Conservation (phyloP, 2,329 filamentous ascomycete species). For the Colletotrichum lindemuthianum region DNA sequence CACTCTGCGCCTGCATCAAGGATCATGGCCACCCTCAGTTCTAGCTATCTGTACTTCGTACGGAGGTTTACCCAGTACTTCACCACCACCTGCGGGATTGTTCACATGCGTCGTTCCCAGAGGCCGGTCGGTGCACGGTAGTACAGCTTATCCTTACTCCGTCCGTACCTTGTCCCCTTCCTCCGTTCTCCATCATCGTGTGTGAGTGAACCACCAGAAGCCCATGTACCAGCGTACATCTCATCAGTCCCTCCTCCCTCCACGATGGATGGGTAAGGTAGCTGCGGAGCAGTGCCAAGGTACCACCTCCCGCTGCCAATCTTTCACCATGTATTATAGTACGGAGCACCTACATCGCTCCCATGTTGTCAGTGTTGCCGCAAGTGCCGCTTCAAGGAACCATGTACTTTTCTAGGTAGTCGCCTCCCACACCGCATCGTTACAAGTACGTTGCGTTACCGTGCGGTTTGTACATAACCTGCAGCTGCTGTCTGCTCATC, state of each 20-base stretch:
- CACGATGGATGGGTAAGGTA: slow-evolving; percentile 10
- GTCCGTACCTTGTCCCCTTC: slow-evolving; percentile 5
- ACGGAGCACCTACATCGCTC: too few species aligned
- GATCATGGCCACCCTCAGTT: slow-evolving; percentile 7
- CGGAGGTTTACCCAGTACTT: too few species aligned
- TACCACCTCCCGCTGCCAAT: slow-evolving; percentile 26
- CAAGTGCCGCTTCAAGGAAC: slow-evolving; percentile 31
- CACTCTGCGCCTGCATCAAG: slow-evolving; percentile 11
- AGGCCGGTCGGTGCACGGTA: slow-evolving; percentile 34
- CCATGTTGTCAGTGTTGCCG: slow-evolving; percentile 31
- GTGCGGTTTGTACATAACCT: slow-evolving; percentile 30
- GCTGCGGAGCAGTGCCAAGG: slow-evolving; percentile 24
- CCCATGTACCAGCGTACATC: slow-evolving; percentile 9
- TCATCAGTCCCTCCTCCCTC: background rate
- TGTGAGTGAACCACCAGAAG: background rate
- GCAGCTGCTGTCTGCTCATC: background rate
- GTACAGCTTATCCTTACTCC: slow-evolving; percentile 31
- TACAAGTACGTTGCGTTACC: background rate
- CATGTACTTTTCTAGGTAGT: background rate
- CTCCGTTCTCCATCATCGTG: slow-evolving; percentile 9
- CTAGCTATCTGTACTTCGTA: background rate
- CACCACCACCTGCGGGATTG: slow-evolving; percentile 30
- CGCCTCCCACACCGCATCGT: slow-evolving; percentile 5
- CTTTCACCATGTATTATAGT: too few species aligned
- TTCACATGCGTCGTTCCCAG: slow-evolving; percentile 32